phyloP scores from a whole-genome alignment of 306 rosid genomes.

The Lathyrus tuberosus region DNA sequence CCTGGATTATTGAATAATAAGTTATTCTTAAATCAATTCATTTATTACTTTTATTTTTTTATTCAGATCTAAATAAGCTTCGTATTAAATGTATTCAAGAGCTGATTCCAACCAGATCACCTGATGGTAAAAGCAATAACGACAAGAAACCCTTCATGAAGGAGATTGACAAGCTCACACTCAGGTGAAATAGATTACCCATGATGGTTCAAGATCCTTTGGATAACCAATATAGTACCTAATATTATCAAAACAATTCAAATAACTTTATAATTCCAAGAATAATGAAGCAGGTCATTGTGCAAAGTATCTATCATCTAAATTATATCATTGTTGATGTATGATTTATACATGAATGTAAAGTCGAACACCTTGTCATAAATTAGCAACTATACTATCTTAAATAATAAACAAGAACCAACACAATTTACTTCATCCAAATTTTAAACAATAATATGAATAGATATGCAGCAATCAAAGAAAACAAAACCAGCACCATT shows the following conservation, averaged over 20 bases:
- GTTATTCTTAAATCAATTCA: no score
- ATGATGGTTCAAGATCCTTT: slow-evolving; percentile 84
- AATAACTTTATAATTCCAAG: background rate
- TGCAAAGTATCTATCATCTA: slow-evolving; percentile 5
- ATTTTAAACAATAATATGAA: no score
- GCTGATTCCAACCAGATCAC: slow-evolving; percentile 51
- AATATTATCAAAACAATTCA: slow-evolving; percentile 18
- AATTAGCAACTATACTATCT: background rate
- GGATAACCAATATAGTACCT: slow-evolving; percentile 84
- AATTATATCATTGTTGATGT: background rate
- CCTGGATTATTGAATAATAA: slow-evolving; percentile 53
- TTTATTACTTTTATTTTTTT: background rate
- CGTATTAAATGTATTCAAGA: slow-evolving; percentile 17
- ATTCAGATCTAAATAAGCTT: slow-evolving; percentile 23
- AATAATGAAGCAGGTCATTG: slow-evolving; percentile 14
- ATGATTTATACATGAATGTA: no score
- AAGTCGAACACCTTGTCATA: background rate
- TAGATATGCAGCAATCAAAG: no score
- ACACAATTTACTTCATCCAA: no score
- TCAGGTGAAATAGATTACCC: slow-evolving; percentile 86
- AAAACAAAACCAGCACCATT: no score
- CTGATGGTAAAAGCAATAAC: slow-evolving; percentile 85
- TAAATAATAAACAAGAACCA: no score
- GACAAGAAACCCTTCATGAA: slow-evolving; percentile 86
- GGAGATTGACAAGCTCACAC: slow-evolving; percentile 83